A percentile compares a stretch with the other conserved stretches of the same genome.
Conservation (phyloP, 352 stramenopile genomes). For the Globisporangium recalcitrans region DNA sequence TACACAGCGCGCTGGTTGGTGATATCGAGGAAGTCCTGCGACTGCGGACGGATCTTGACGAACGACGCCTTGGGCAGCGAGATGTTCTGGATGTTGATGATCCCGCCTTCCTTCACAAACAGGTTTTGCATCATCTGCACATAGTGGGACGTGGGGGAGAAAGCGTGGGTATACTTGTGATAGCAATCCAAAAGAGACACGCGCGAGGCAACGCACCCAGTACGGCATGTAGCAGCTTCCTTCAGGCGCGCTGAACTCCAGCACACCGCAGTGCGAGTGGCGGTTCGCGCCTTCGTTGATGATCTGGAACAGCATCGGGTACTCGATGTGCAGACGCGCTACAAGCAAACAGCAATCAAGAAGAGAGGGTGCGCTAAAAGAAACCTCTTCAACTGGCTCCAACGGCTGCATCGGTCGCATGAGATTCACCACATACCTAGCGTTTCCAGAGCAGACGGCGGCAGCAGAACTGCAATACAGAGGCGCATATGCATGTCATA, state of each 20-base stretch:
- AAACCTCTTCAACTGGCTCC: neutral
- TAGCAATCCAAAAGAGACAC: neutral
- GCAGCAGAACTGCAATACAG: constrained; percentile 85
- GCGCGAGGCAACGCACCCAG: constrained; percentile 77
- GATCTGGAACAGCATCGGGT: constrained; percentile 99
- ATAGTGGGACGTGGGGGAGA: neutral
- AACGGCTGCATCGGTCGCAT: neutral
- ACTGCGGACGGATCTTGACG: constrained; percentile 98
- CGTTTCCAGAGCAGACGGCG: constrained; percentile 96
- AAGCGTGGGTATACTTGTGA: neutral
- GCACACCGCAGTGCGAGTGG: constrained; percentile 95
- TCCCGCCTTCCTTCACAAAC: constrained; percentile 89
- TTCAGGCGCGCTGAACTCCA: constrained; percentile 98
- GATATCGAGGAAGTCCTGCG: constrained; percentile 98
- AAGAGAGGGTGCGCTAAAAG: constrained; percentile 4
- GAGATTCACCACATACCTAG: constrained; percentile 54
- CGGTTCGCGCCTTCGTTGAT: constrained; percentile 82
- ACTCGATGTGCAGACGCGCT: constrained; percentile 94
- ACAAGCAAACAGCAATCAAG: neutral
- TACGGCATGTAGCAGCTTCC: constrained; percentile 98
- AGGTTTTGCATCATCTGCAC: constrained; percentile 98
- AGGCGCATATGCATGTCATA: neutral
- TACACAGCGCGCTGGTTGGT: constrained; percentile 97
- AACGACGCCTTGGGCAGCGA: constrained; percentile 96
- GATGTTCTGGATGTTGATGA: constrained; percentile 96